Base-by-base conservation (phyloP, 1,139 yeast genomes). In the Blastobotrys proliferans region DNA sequence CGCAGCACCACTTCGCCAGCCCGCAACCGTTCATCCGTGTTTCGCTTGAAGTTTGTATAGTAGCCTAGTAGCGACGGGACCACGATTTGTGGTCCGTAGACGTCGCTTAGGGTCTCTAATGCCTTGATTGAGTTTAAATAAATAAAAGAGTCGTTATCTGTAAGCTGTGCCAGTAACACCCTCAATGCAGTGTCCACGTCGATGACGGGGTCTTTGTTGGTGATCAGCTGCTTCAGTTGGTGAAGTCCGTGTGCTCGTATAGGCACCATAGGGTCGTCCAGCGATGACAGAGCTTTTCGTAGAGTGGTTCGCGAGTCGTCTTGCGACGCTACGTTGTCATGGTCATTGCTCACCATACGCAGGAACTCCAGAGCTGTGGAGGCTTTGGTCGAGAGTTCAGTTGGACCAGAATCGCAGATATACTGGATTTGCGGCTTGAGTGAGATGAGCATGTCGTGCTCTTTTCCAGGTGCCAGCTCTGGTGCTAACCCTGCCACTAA, bases 61-160 rank as follows among this genome's bases (percentile, higher is more conserved):
- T 73, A 58, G 1, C 62, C 56, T 1, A 73, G 49, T 20, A 82
- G 56, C 6, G 63, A 61, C 2, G 63, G 58, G 6, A 80, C 47
- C 0, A 78, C 73, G 3, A 56, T 55, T 51, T 40, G 44, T 32
- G 51, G 36, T 11, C 71, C 69, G 38, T 76, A 67, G 35, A 68
- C 55, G 6, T 71, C 75, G 19, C 82, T 67, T 32, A 90, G 63
- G 17, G 74, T 70, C 40, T 78, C 81, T 20, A 92, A 64, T 0
- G 94, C 90, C 55, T 84, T 87, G 49, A 92, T 84, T 0, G 83
- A 84, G 57, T 85, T 90, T 44, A 92, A 62, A 59, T 86, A 92
- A 14, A 92, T 77, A 59, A 81, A 92, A 0, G 97, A 95, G 50
- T 92, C 97, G 0, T 79, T 73, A 54, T 87, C 95, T 43, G 74